Base-by-base conservation (phyloP, 257 asterid genomes). In the Solanum dulcamara region DNA sequence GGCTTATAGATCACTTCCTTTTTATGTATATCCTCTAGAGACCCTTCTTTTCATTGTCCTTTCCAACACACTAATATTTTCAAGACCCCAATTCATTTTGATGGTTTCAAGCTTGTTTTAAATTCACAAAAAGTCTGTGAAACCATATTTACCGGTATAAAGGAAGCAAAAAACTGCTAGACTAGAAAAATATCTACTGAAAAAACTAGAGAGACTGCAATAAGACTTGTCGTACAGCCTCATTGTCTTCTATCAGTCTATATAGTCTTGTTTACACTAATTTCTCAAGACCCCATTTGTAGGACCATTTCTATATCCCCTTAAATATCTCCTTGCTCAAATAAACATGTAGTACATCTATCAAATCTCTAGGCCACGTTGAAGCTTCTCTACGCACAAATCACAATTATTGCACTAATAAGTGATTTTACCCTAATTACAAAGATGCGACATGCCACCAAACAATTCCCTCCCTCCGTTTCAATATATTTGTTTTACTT, bases 401-500 rank as follows among this genome's bases (percentile, higher is more conserved):
- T 48, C 35, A 79, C 60, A n/a, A 79, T 18, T 48, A 72, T 87
- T 87, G 79, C 67, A 42, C 59, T 22, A 72, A 14, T 30, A 38
- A 18, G 24, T 35, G 37, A 32, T 1, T 48, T 26, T 7, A 35
- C 57, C 30, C 15, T 64, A 50, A 60, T 62, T 42, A 14, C 46
- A 20, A n/a, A 48, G 80, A 86, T 20, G 64, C 2, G 48, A 85
- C 83, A 75, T 68, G 68, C 85, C 38, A 85, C 85, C 89, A 30
- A 87, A 82, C 57, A 24, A n/a, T 30, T 57, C 0, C 0, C 62
- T 20, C 30, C 15, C 30, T n/a, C 66, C 0, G 66, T 57, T 48
- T 57, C 30, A 57, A 57, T 57, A 55, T 4, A 14, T 57, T 10
- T 8, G 66, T n/a, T 14, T 57, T 57, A n/a, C 30, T 57, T 57